phyloP scores from a whole-genome alignment of 2,329 filamentous ascomycete species.

The Orbilia quercus region DNA sequence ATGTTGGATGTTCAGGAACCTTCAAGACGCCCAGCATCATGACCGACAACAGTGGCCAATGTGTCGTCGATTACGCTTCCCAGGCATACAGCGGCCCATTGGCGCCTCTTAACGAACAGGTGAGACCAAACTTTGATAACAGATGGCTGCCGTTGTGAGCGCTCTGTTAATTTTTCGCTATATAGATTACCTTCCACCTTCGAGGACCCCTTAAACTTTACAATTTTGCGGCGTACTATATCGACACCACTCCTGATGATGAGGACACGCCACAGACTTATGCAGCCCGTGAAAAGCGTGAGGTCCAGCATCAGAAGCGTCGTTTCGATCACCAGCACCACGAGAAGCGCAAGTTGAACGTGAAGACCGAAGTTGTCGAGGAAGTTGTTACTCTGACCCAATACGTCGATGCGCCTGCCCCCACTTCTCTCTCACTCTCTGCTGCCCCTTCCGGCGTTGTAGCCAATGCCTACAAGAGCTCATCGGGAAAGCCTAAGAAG shows the following conservation, averaged over 20 bases:
- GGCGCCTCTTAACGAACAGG: conserved; percentile 49
- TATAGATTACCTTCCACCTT: conserved; percentile 53
- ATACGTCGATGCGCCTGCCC: conserved; percentile 36
- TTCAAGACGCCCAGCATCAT: conserved; percentile 42
- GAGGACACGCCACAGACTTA: conserved; percentile 27
- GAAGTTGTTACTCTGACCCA: conserved; percentile 38
- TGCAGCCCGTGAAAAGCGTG: conserved; percentile 33
- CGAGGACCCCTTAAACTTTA: conserved; percentile 41
- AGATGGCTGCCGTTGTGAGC: neutral
- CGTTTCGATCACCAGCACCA: conserved; percentile 38
- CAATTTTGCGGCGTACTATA: conserved; percentile 53
- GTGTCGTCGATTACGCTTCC: conserved; percentile 21
- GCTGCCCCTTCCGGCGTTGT: conserved; percentile 34
- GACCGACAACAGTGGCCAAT: conserved; percentile 26
- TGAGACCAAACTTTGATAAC: neutral
- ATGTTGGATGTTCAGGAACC: conserved; percentile 46
- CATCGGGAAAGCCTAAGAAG: conserved; percentile 31
- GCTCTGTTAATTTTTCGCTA: neutral
- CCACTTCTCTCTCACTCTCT: conserved; percentile 5
- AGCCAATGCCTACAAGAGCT: conserved; percentile 39
- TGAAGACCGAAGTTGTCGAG: conserved; percentile 45
- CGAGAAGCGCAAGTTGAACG: conserved; percentile 39
- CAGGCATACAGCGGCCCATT: conserved; percentile 41
- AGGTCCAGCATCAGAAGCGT: conserved; percentile 25
- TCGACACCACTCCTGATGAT: conserved; percentile 43